Conservation (phyloP, 2,329 filamentous ascomycete genomes). For the Cladophialophora psammophila region DNA sequence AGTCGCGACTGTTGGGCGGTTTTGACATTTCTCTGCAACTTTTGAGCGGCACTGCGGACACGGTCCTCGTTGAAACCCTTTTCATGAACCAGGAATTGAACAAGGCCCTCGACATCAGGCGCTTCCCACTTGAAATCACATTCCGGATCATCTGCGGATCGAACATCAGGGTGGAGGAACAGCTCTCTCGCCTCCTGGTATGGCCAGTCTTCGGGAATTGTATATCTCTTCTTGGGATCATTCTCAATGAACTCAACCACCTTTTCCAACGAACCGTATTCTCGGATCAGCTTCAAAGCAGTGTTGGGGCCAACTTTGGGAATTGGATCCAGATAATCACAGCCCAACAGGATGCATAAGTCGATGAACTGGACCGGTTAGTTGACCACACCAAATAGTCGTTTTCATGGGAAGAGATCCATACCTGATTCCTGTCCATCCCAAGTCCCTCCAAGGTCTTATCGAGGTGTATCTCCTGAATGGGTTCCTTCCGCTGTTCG, state of each 20-base stretch:
- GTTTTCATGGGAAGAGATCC: not conserved
- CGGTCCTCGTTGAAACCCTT: constrained; percentile 98
- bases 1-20: constrained; percentile 86
- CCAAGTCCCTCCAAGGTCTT: constrained; percentile 84
- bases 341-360: constrained; percentile 95
- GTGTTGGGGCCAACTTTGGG: constrained; percentile 93
- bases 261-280: constrained; percentile 85
- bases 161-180: constrained; percentile 91
- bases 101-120: constrained; percentile 86
- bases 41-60: constrained; percentile 77
- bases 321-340: constrained; percentile 96
- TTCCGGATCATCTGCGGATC: constrained; percentile 78
- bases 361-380: constrained; percentile 78
- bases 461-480: constrained; percentile 90
- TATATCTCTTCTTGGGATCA: constrained; percentile 79
- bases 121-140: constrained; percentile 99
- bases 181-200: constrained; percentile 89
- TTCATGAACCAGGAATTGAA: constrained; percentile 88
- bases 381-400: not conserved
- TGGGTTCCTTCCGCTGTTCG: constrained; percentile 96
- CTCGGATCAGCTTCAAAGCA: constrained; percentile 90
- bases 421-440: constrained; percentile 86
- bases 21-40: constrained; percentile 90
- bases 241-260: constrained; percentile 82
- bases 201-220: constrained; percentile 94